A percentile compares a stretch with the other conserved stretches of the same genome.
Evolutionary conservation across 192 early-diverging fungal species (phyloP).

Genomic region (Dissophora globulifera): DNA sequence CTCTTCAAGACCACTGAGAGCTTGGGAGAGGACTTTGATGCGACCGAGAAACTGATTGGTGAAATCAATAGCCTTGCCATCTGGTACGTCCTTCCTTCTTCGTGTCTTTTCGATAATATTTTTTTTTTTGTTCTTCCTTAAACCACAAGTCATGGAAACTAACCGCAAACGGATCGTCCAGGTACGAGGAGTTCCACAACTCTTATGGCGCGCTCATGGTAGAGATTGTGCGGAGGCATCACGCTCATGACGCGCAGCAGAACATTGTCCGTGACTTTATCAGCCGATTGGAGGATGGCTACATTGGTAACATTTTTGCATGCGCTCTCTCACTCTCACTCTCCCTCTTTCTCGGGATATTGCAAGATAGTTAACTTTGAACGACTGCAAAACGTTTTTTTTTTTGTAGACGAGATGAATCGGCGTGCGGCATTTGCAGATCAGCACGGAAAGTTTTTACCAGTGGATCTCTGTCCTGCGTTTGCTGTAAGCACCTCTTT

Average conservation of each 20-base stretch:
- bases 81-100: slow-evolving; percentile 46
- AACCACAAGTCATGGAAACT: no score
- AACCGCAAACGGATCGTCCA: no score
- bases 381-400: no score
- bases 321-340: no score
- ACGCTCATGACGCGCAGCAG: slow-evolving; percentile 27
- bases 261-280: slow-evolving; percentile 26
- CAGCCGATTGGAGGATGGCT: slow-evolving; percentile 13
- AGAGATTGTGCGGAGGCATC: slow-evolving; percentile 48
- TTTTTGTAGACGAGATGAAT: slow-evolving; percentile 28
- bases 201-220: slow-evolving; percentile 46
- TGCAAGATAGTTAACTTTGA: no score
- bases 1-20: slow-evolving; percentile 4
- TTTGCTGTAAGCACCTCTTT: slow-evolving; percentile 47
- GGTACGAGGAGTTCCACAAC: slow-evolving; percentile 54
- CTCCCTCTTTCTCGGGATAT: no score
- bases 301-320: slow-evolving; percentile 12
- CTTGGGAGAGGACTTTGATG: slow-evolving; percentile 27
- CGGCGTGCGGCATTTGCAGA: slow-evolving; percentile 33
- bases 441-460: slow-evolving; percentile 39
- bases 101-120: no score
- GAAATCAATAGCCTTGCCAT: slow-evolving; percentile 42
- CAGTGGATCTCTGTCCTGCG: slow-evolving; percentile 43
- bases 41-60: slow-evolving; percentile 33
- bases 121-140: no score